Base-by-base conservation (phyloP, 345 rosid genomes). In the Hibiscus mutabilis region DNA sequence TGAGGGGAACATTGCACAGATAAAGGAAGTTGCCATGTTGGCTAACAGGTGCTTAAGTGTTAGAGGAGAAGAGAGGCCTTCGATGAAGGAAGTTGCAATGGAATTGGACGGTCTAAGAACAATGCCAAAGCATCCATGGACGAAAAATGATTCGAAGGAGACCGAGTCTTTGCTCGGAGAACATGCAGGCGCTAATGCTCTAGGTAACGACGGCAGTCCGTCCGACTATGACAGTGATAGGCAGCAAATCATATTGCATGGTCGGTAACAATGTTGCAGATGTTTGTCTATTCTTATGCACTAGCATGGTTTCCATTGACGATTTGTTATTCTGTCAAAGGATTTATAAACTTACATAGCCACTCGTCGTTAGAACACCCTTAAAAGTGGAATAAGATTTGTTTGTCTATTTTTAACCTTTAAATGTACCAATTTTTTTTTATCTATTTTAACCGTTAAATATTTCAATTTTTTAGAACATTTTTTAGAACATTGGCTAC, bases 51-150 rank as follows among this genome's bases (percentile, higher is more conserved):
- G 88, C 44, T 67, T 79, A 40, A 73, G 57, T 11, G 0, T 75
- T n/a, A 64, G 3, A 25, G 80, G 85, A 24, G 81, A 81, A 19
- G 76, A 79, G 29, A 73, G 78, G 31, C 84, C 86, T 15, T 37
- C 16, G 33, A 85, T 79, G 82, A 79, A 76, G 31, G 82, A 81
- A 81, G 82, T 83, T 14, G 79, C 81, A 33, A 71, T 59, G 73
- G 79, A 66, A 40, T 47, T 83, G 2, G 79, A 81, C 27, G 66
- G 71, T 16, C 31, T 78, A 51, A 68, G 69, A 35, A 51, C 35
- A 62, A 73, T 51, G 49, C 21, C 6, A 0, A 78, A 70, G 47
- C 80, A 69, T 18, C 46, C 47, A 0, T 57, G 76, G 75, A 29
- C 66, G 4, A 59, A 55, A 46, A 56, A 44, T 10, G 31, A 66